These are phyloP conservation scores for Schizothecium vesticola DNA, from an alignment of 495 filamentous ascomycete genomes.

Conservation along the genomic window DNA sequence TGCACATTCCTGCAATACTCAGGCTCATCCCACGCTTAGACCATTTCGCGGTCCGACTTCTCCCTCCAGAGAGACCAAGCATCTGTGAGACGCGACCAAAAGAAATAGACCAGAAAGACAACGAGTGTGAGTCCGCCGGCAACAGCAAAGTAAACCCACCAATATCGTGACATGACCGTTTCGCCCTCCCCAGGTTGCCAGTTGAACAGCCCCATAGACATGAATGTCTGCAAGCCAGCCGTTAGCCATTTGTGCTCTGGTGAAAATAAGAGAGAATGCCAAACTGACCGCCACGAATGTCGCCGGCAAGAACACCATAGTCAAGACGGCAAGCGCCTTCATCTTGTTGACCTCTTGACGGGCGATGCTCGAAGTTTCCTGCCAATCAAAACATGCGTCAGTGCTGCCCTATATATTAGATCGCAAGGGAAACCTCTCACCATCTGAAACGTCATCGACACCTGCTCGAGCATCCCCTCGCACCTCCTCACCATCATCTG, in stretches of 20 bases:
- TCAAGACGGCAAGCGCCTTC: conserved; percentile 8
- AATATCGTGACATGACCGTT: neutral
- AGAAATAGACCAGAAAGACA: conserved; percentile 1
- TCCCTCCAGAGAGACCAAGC: too few species aligned
- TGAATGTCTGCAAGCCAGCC: neutral
- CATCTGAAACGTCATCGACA: conserved; percentile 12
- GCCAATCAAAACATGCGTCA: neutral
- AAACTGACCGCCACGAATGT: conserved; percentile 12
- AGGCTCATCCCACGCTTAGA: too few species aligned
- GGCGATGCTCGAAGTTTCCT: conserved; percentile 12
- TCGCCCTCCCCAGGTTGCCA: conserved; percentile 1
- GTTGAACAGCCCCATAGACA: conserved; percentile 7
- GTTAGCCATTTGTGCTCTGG: too few species aligned
- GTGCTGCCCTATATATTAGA: neutral
- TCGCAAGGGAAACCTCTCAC: neutral
- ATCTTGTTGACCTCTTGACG: conserved; percentile 10
- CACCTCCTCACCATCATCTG: conserved; percentile 4
- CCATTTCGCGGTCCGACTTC: too few species aligned
- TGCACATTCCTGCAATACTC: too few species aligned
- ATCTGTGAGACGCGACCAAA: neutral
- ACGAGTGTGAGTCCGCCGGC: neutral
- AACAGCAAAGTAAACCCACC: conserved; percentile 3
- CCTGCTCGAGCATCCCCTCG: conserved; percentile 3
- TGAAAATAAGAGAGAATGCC: too few species aligned
- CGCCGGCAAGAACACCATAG: conserved; percentile 12